Conservation (phyloP, 768 basidiomycete genomes). For the Tephrocybe sp. region DNA sequence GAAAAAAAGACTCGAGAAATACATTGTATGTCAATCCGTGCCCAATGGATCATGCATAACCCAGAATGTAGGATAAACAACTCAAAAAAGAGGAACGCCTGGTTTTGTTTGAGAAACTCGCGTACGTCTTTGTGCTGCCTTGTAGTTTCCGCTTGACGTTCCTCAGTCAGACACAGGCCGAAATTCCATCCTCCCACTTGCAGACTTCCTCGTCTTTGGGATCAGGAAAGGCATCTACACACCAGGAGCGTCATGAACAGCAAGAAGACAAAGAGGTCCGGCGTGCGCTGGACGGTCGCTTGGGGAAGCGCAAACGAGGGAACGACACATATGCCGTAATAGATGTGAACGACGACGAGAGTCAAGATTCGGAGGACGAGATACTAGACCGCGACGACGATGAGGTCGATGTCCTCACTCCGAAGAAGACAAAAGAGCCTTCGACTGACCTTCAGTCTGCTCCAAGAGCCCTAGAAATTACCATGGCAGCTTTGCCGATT, state of each 20-base stretch:
- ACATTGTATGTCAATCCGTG: constrained; percentile 61
- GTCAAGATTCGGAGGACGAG: constrained; percentile 23
- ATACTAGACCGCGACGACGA: constrained; percentile 13
- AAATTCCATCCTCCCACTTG: constrained; percentile 54
- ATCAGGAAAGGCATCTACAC: constrained; percentile 61
- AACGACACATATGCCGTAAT: constrained; percentile 35
- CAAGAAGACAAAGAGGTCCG: constrained; percentile 59
- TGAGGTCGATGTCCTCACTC: not conserved
- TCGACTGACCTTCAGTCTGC: not conserved
- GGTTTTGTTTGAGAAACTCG: constrained; percentile 74
- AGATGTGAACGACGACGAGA: constrained; percentile 26
- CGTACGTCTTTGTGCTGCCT: constrained; percentile 45
- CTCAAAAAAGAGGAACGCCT: constrained; percentile 86
- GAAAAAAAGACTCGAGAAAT: constrained; percentile 87
- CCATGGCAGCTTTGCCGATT: constrained; percentile 18
- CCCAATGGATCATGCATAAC: not conserved
- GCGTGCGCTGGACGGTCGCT: constrained; percentile 45
- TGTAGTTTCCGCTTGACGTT: constrained; percentile 20
- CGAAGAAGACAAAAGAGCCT: constrained; percentile 2
- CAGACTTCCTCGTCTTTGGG: constrained; percentile 85
- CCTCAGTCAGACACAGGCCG: constrained; percentile 72
- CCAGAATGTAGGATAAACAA: constrained; percentile 71
- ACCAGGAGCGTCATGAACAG: constrained; percentile 56
- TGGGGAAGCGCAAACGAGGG: constrained; percentile 48
- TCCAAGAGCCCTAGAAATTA: not conserved